Base-by-base conservation (phyloP, 257 asterid species). In the Solanum paucissectum region DNA sequence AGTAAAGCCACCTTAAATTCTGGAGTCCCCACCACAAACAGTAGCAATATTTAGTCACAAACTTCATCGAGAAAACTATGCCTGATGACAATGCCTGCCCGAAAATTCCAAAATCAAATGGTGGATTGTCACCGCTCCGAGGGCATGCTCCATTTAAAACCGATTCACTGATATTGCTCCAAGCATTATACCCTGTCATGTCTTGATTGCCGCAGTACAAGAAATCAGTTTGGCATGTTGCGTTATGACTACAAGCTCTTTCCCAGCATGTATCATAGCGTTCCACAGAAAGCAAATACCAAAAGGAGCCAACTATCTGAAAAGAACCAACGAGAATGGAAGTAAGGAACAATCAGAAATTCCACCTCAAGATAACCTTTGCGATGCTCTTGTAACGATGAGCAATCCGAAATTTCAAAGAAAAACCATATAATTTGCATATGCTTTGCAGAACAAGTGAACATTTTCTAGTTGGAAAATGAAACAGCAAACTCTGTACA, bases 1-100 rank as follows among this genome's bases (percentile, higher is more conserved):
- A 49, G 42, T 29, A 49, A 46, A 81, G 68, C 55, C 85, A 97
- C 98, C 99, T 97, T 87, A 97, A 89, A 87, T 97, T 97, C 90
- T 94, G 96, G 83, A 95, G 90, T 85, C 98, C 98, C 98, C 98
- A 97, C 98, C 98, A 95, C 90, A 95, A 92, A 88, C 99, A 95
- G 64, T 93, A 97, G 88, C 94, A 94, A 94, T 93, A 95, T 86
- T 94, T 97, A n/a, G 98, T 92, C 85, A 93, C 62, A 38, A 95
- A 94, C n/a, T 87, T 52, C 90, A 95, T 92, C 75, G 98, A 94
- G 81, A 93, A 95, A 71, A 97, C 93, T 91, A 97, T 89, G 49
- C 95, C 95, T 49, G 98, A 91, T 75, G 93, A 69, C 58, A 95
- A 83, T 87, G 99, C 99, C 69, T 92, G 94, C 46, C 83, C 92